Conservation (phyloP, 129 eudicot genomes). For the Centella asiatica region DNA sequence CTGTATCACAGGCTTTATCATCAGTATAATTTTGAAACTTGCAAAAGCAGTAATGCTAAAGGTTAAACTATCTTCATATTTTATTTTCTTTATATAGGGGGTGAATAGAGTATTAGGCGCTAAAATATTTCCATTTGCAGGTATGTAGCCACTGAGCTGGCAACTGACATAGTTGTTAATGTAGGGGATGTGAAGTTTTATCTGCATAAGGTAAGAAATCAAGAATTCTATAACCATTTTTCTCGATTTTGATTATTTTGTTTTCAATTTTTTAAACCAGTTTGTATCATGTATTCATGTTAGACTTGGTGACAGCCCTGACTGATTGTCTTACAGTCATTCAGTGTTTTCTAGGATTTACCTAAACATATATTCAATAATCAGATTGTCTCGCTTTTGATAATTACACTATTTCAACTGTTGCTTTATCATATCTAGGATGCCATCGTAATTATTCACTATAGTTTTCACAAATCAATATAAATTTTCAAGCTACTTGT, state of each 20-base stretch:
- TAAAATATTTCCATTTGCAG: constrained; percentile 28
- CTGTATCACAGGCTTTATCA: no score
- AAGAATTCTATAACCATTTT: background rate
- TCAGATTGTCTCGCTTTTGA: background rate
- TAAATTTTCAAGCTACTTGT: background rate
- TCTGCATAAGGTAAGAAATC: constrained; percentile 73
- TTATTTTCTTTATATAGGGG: background rate
- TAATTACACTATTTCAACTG: background rate
- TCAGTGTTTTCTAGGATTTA: background rate
- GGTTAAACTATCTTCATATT: background rate
- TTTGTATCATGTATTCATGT: no score
- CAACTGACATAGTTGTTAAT: constrained; percentile 54
- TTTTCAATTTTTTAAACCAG: background rate
- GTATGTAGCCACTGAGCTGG: constrained; percentile 78
- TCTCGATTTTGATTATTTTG: background rate
- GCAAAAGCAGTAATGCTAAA: background rate
- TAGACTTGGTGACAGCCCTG: background rate
- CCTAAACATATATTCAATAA: background rate
- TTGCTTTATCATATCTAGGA: background rate
- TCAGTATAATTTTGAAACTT: no score
- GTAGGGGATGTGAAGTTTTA: constrained; percentile 81
- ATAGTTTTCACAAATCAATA: no score
- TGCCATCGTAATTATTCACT: background rate
- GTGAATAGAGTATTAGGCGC: background rate
- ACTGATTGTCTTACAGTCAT: background rate